Base-by-base conservation (phyloP, 805 yeast genomes). In the Peterozyma toletana region DNA sequence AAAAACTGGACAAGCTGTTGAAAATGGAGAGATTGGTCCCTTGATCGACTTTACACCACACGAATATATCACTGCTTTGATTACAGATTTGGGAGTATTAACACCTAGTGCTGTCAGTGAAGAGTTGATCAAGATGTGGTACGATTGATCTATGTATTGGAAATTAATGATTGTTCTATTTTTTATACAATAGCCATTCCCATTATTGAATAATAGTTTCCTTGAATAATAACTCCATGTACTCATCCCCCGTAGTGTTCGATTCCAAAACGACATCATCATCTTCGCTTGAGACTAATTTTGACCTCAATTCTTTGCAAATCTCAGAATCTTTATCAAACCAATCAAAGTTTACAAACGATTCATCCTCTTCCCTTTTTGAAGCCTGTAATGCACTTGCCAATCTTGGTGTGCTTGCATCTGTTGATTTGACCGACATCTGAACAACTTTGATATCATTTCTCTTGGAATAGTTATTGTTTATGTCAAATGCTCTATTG, bases 51-150 rank as follows among this genome's bases (percentile, higher is more conserved):
- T 89, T 66, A 93, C 99, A 0, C 95, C 97, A 11, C 96, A 93
- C 63, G 91, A 90, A 53, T 88, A 83, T 57, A 86, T 93, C 43
- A 93, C 99, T 2, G 98, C 98, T 3, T 73, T 93, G 52, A 88
- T 93, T 47, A 91, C 99, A 3, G 99, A 93, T 61, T 70, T 93
- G 50, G 99, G 99, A 14, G 97, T 93, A 1, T 72, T 93, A 52
- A 93, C 99, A 6, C 96, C 99, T 11, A 84, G 96, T 48, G 98
- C 98, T 0, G 99, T 93, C 16, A 84, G 96, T n/a, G 99, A 93
- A 62, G 99, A 93, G 66, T 75, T 93, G 63, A 93, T 93, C 60
- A 93, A 93, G 66, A 88, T 93, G 80, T 93, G 97, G 97, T 90
- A 89, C 57, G 97, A 90, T 63, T 90, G 27, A 21, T 21, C 27